Evolutionary conservation across 139 green algal genomes (phyloP).

Genomic region (Micromonas commoda): DNA sequence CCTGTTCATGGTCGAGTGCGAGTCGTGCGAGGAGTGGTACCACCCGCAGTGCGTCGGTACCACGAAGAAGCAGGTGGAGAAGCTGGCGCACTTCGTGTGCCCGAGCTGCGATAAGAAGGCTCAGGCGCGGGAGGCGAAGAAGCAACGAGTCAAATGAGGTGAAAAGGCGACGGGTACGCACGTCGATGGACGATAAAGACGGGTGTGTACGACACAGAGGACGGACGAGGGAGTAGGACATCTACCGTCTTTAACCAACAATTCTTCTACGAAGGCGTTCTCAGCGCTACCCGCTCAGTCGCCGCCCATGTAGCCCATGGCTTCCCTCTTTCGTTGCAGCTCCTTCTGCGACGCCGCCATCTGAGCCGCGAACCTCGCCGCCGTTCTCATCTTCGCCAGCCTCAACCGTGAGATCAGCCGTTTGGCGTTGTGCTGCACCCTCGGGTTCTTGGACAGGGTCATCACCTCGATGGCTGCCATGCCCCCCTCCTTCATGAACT

Average conservation of each 20-base stretch:
- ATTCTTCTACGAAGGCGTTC: too few relatives aligned
- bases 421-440: slow-evolving; percentile 9
- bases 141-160: background rate
- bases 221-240: too few relatives aligned
- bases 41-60: slow-evolving; percentile 44
- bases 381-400: slow-evolving; percentile 18
- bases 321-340: background rate
- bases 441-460: background rate
- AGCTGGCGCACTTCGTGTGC: slow-evolving; percentile 32
- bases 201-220: too few relatives aligned
- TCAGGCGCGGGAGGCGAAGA: background rate
- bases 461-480: background rate
- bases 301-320: too few relatives aligned
- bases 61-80: slow-evolving; percentile 28
- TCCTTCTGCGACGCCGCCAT: slow-evolving; percentile 4
- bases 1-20: slow-evolving; percentile 69
- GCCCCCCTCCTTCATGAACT: slow-evolving; percentile 20
- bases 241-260: too few relatives aligned
- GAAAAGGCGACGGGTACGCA: background rate
- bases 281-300: too few relatives aligned
- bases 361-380: slow-evolving; percentile 5
- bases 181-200: too few relatives aligned
- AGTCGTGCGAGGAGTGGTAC: slow-evolving; percentile 58
- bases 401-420: slow-evolving; percentile 10
- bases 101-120: background rate